A percentile compares a stretch with the other conserved stretches of the same genome.
Conservation (phyloP, 2,329 filamentous ascomycete species). For the Xenoacremonium recifei region DNA sequence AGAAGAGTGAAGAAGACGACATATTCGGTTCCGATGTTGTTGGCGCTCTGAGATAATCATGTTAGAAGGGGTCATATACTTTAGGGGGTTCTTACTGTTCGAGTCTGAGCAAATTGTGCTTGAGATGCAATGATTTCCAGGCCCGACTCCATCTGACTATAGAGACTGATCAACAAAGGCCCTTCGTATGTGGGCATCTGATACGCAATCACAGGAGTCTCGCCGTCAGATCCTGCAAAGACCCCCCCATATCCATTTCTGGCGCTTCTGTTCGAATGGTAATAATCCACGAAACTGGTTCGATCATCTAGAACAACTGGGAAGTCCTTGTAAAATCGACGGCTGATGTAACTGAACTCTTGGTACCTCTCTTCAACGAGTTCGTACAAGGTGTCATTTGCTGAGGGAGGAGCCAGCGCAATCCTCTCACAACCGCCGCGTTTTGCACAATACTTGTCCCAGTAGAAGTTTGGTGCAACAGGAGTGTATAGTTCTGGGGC, state of each 20-base stretch:
- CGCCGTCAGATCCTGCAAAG: constrained; percentile 6
- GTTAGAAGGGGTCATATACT: not conserved
- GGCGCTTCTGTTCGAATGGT: constrained; percentile 1
- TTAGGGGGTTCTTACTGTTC: constrained; percentile 32
- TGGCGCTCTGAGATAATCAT: constrained; percentile 1
- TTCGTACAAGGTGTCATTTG: constrained; percentile 30
- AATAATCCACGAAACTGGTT: constrained; percentile 6
- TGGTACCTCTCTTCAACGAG: constrained; percentile 9
- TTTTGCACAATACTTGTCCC: constrained; percentile 39
- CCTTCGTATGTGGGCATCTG: constrained; percentile 2
- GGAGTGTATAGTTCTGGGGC: constrained; percentile 4
- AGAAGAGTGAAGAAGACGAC: constrained; percentile 69
- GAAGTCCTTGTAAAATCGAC: constrained; percentile 3
- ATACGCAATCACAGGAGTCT: constrained; percentile 15
- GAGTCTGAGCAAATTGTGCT: constrained; percentile 57
- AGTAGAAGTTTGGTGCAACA: constrained; percentile 16
- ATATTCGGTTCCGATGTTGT: constrained; percentile 61
- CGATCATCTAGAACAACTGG: constrained; percentile 9
- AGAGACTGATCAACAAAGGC: constrained; percentile 13
- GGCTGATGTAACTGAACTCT: constrained; percentile 6
- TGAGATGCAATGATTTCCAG: constrained; percentile 51
- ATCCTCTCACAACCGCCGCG: constrained; percentile 18
- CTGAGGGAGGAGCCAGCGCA: constrained; percentile 15
- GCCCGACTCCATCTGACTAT: constrained; percentile 18
- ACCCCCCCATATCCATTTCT: constrained; percentile 10